A percentile compares a stretch with the other conserved stretches of the same genome.
phyloP scores from a whole-genome alignment of 768 basidiomycete species.

The Galerina sulciceps region DNA sequence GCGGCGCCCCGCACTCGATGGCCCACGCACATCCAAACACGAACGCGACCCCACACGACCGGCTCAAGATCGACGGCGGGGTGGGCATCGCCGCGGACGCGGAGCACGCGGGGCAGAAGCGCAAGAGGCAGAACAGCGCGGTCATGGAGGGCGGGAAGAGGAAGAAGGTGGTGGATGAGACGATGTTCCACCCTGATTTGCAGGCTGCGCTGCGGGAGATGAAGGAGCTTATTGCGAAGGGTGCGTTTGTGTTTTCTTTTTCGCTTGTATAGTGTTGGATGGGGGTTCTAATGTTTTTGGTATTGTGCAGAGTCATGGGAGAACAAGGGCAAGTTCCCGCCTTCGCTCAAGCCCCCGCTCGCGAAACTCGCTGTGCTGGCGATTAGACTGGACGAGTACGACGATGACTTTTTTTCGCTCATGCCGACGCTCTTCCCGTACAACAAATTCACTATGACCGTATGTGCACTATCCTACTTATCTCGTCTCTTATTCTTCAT shows the following conservation, averaged over 20 bases:
- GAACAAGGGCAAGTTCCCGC: conserved; percentile 90
- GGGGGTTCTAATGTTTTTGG: background rate
- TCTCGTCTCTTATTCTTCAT: background rate
- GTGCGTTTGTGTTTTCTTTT: too few species aligned
- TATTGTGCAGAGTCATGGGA: conserved; percentile 69
- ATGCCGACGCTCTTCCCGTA: conserved; percentile 92
- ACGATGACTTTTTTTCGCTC: conserved; percentile 88
- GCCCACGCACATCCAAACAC: too few species aligned
- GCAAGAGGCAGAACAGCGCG: conserved; percentile 53
- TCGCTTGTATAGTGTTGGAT: background rate
- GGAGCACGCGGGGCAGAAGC: conserved; percentile 50
- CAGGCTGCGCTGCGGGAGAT: conserved; percentile 64
- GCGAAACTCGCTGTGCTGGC: conserved; percentile 76
- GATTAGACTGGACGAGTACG: conserved; percentile 84
- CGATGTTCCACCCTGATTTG: conserved; percentile 73
- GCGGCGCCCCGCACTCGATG: too few species aligned
- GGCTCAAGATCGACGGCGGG: conserved; percentile 6
- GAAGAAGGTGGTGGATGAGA: conserved; percentile 69
- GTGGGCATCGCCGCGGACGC: conserved; percentile 37
- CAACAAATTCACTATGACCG: conserved; percentile 93
- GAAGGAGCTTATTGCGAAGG: conserved; percentile 60
- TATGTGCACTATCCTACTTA: conserved; percentile 36
- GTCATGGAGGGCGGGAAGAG: conserved; percentile 68
- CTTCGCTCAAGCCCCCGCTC: conserved; percentile 72
- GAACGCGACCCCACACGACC: background rate